Conservation (phyloP, 441 rosid species). For the Breynia disticha region DNA sequence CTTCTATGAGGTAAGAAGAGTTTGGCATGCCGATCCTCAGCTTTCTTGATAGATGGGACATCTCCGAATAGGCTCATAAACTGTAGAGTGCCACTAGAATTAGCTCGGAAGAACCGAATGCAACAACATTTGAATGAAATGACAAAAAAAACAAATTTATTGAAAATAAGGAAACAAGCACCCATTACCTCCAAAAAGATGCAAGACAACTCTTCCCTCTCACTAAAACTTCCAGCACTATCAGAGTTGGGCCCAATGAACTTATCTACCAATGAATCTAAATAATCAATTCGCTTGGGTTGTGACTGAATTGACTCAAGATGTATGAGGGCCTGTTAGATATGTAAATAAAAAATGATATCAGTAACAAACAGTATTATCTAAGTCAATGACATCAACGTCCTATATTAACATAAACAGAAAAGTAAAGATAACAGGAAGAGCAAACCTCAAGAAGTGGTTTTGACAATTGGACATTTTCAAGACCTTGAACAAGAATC, state of each 20-base stretch:
- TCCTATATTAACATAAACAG: neutral
- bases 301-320: slow-evolving; percentile 61
- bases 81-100: slow-evolving; percentile 24
- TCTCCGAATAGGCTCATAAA: slow-evolving; percentile 81
- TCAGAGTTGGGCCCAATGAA: slow-evolving; percentile 52
- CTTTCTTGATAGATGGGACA: slow-evolving; percentile 49
- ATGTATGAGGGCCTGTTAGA: slow-evolving; percentile 50
- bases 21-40: slow-evolving; percentile 76
- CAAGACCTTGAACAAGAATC: slow-evolving; percentile 62
- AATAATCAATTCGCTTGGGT: slow-evolving; percentile 61
- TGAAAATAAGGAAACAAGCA: neutral
- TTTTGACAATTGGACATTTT: slow-evolving; percentile 66
- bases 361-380: slow-evolving; percentile 5
- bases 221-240: slow-evolving; percentile 41
- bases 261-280: slow-evolving; percentile 65
- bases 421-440: neutral
- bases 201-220: slow-evolving; percentile 80
- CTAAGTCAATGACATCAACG: neutral
- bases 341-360: neutral
- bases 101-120: neutral
- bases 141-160: neutral
- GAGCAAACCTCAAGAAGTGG: slow-evolving; percentile 61
- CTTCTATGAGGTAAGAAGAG: slow-evolving; percentile 61
- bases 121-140: neutral
- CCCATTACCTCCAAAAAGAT: slow-evolving; percentile 71